Conservation (phyloP, 441 rosid genomes). For the Hura crepitans region DNA sequence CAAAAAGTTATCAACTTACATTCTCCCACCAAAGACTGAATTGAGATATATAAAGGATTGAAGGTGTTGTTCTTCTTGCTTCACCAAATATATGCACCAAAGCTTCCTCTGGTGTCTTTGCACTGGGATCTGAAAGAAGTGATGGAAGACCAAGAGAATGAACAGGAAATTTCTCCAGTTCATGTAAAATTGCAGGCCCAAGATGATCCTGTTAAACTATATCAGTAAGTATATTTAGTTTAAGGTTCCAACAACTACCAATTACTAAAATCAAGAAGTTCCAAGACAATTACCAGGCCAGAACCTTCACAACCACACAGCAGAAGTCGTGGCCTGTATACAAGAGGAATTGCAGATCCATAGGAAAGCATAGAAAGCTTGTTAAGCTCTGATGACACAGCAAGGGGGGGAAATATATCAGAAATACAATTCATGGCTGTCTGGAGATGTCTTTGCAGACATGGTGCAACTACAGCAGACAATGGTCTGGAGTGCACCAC, state of each 20-base stretch:
- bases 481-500: slow-evolving; percentile 93
- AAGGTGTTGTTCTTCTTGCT: slow-evolving; percentile 97
- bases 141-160: slow-evolving; percentile 97
- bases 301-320: slow-evolving; percentile 80
- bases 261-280: slow-evolving; percentile 21
- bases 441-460: slow-evolving; percentile 78
- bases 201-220: slow-evolving; percentile 94
- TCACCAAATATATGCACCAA: slow-evolving; percentile 97
- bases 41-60: slow-evolving; percentile 87
- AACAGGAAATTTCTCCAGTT: slow-evolving; percentile 95
- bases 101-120: slow-evolving; percentile 99
- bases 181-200: slow-evolving; percentile 96
- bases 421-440: slow-evolving; percentile 65
- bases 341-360: slow-evolving; percentile 91
- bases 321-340: slow-evolving; percentile 93
- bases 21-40: slow-evolving; percentile 99
- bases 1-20: slow-evolving; percentile 46
- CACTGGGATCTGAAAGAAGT: slow-evolving; percentile 98
- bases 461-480: slow-evolving; percentile 89
- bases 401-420: slow-evolving; percentile 72
- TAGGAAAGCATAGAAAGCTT: slow-evolving; percentile 93
- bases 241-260: slow-evolving; percentile 26
- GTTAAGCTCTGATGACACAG: slow-evolving; percentile 63
- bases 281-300: slow-evolving; percentile 83
- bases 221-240: slow-evolving; percentile 71